Evolutionary conservation across 345 rosid species (phyloP).

Genomic region (Salix brachista): DNA sequence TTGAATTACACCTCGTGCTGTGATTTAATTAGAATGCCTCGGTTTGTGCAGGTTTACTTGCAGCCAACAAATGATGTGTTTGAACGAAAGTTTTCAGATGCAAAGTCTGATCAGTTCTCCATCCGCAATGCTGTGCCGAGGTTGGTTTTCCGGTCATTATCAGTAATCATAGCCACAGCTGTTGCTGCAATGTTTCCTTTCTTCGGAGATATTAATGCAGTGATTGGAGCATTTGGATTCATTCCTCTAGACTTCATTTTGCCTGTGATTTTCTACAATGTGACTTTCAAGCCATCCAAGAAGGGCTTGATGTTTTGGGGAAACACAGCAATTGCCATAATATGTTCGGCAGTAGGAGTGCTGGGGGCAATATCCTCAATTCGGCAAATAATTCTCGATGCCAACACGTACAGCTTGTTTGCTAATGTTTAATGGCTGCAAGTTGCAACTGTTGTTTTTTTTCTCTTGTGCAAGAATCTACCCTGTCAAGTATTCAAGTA

Average conservation of each 20-base stretch:
- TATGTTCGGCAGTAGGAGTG: background rate
- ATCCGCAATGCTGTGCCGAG: constrained; percentile 37
- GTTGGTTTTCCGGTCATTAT: constrained; percentile 32
- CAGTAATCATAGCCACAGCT: constrained; percentile 25
- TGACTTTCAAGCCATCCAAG: constrained; percentile 26
- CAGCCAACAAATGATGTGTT: too few species aligned
- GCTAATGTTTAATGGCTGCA: constrained; percentile 11
- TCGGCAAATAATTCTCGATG: constrained; percentile 24
- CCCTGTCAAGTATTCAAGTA: background rate
- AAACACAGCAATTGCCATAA: constrained; percentile 10
- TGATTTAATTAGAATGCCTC: constrained; percentile 9
- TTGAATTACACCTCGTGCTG: too few species aligned
- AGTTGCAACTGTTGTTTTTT: background rate
- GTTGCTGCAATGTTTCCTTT: constrained; percentile 52
- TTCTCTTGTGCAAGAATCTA: background rate
- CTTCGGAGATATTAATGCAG: constrained; percentile 49
- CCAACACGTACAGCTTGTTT: constrained; percentile 20
- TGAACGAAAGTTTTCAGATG: constrained; percentile 24
- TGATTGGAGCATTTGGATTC: constrained; percentile 46
- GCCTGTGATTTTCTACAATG: constrained; percentile 24
- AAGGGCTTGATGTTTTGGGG: constrained; percentile 6
- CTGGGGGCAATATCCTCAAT: constrained; percentile 17
- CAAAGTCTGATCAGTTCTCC: constrained; percentile 40
- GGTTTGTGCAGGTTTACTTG: constrained; percentile 4
- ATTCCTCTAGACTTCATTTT: constrained; percentile 43